These are phyloP conservation scores for Fusarium armeniacum DNA, from an alignment of 2,329 filamentous ascomycete species.

Conservation along the genomic window DNA sequence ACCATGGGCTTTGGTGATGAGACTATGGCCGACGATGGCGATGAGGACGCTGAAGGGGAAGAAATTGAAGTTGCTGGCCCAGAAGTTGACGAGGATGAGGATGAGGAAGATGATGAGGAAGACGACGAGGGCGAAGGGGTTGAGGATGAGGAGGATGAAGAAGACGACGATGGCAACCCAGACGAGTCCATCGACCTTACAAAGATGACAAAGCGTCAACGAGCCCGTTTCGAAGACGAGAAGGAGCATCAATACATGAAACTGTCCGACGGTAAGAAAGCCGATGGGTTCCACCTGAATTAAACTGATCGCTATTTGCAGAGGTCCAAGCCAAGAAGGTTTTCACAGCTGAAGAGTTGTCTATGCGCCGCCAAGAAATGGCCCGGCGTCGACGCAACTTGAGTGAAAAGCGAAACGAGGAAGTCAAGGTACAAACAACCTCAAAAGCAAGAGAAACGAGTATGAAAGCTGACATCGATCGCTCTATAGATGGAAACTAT, in stretches of 20 bases:
- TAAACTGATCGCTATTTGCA: conserved; percentile 50
- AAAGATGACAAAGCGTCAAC: conserved; percentile 73
- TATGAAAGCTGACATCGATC: conserved; percentile 18
- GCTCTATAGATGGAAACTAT: conserved; percentile 83
- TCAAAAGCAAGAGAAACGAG: conserved; percentile 8
- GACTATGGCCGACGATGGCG: conserved; percentile 61
- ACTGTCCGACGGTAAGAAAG: conserved; percentile 68
- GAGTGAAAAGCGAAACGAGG: conserved; percentile 75
- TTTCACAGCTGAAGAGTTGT: conserved; percentile 72
- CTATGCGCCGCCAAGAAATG: conserved; percentile 74
- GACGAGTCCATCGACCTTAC: conserved; percentile 67
- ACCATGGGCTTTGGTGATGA: conserved; percentile 60
- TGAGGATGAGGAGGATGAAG: conserved; percentile 60
- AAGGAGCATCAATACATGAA: conserved; percentile 69
- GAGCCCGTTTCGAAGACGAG: conserved; percentile 70
- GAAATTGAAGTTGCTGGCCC: conserved; percentile 60
- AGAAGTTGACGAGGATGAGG: conserved; percentile 60
- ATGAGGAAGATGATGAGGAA: conserved; percentile 59
- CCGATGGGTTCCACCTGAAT: neutral
- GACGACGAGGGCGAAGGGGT: conserved; percentile 59
- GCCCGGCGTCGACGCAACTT: conserved; percentile 71
- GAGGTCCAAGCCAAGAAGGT: conserved; percentile 75
- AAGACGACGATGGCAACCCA: conserved; percentile 62
- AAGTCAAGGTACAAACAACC: conserved; percentile 67
- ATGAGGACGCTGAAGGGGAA: conserved; percentile 64